Evolutionary conservation across 495 filamentous ascomycete genomes (phyloP).

Genomic region (Glonium stellatum): DNA sequence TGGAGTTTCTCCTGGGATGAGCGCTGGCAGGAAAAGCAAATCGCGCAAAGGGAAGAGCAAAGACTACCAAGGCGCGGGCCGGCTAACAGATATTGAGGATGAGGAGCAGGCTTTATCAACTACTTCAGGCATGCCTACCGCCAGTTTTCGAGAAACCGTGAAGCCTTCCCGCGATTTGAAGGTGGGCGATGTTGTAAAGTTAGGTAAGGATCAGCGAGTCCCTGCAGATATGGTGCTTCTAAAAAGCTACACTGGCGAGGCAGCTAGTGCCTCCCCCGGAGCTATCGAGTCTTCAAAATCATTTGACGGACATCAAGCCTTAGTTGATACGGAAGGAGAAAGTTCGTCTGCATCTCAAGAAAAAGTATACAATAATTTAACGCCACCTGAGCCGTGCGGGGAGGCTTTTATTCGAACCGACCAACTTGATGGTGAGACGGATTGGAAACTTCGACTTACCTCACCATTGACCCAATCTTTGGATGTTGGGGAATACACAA

Average conservation of each 20-base stretch:
- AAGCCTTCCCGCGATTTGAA: conserved; percentile 85
- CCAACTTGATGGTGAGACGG: conserved; percentile 96
- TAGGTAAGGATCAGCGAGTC: conserved; percentile 83
- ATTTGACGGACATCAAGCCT: background rate
- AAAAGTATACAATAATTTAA: background rate
- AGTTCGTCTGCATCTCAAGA: background rate
- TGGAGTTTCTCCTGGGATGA: conserved; percentile 16
- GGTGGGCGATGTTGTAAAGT: conserved; percentile 88
- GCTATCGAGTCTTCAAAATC: conserved; percentile 28
- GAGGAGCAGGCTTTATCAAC: conserved; percentile 39
- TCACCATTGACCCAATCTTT: conserved; percentile 75
- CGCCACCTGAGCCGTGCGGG: conserved; percentile 43
- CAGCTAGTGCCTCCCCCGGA: conserved; percentile 26
- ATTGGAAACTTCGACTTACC: conserved; percentile 93
- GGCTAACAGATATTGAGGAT: conserved; percentile 37
- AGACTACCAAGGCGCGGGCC: conserved; percentile 29
- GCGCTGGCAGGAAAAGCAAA: conserved; percentile 21
- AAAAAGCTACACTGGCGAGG: conserved; percentile 69
- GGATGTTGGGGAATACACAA: conserved; percentile 57
- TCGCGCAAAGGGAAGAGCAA: conserved; percentile 19
- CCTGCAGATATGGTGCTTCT: conserved; percentile 93
- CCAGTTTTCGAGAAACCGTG: conserved; percentile 52
- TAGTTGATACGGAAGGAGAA: background rate
- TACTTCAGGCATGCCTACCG: conserved; percentile 35
- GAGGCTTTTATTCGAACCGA: conserved; percentile 98